Evolutionary conservation across 1,139 yeast species (phyloP), one percentile per base, ranked within the genome.

Genomic region (Insectozyma bohioensis): DNA sequence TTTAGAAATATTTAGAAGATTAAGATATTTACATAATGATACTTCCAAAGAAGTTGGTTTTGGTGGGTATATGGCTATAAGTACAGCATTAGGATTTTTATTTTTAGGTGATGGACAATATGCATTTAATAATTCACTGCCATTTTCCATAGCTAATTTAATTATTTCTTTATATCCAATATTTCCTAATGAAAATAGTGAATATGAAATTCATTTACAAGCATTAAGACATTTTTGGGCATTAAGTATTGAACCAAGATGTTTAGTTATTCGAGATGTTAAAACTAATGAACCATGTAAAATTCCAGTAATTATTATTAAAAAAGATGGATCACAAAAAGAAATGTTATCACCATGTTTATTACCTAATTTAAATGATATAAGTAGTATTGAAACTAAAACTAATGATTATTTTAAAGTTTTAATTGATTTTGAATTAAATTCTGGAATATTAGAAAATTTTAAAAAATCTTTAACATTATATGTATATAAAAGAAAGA

Each of bases 141-240:
- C 79, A 43, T 70, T 87, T 47, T 79, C 85, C 5, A 67, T 84
- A 40, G 95, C 95, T 0, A 64, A 82, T n/a, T 65, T 87, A 40
- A 67, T 88, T 1, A 75, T 85, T 0, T 75, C 95, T 2, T 66
- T 82, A 30, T 83, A 85, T 42, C 96, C 97, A 0, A 70, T 84
- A 5, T 80, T 79, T 44, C 86, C 94, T 1, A 60, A 52, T 34
- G 67, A 56, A 12, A 54, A 52, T 24, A 54, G 60, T 20, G 75
- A 67, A 15, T 60, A 64, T 36, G 79, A 75, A 35, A 75, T 82
- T 11, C 87, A 85, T 51, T 60, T 92, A 35, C 96, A 88, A 54
- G 96, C 95, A 1, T 63, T 90, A 28, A 70, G 95, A 30, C 95
- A 88, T 55, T 82, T 94, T 43, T 94, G 98, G 97, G 85, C 90